Conservation (phyloP, 1,284 basidiomycete species). For the Cutaneotrichosporon daszewskae region DNA sequence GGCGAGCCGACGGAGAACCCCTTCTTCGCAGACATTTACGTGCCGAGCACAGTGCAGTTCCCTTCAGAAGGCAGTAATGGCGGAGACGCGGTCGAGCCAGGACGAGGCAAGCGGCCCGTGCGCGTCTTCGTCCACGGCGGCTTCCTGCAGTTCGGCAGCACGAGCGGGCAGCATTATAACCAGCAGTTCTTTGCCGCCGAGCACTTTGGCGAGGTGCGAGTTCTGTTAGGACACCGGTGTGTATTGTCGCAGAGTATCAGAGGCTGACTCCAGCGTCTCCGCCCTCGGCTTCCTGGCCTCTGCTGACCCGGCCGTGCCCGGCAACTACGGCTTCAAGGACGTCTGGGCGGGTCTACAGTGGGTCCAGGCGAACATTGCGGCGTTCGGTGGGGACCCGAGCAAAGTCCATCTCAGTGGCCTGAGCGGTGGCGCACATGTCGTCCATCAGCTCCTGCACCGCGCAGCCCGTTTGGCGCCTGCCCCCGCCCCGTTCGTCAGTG, state of each 20-base stretch:
- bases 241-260: not conserved
- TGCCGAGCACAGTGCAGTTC: slow-evolving; percentile 53
- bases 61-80: too few species aligned
- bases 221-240: slow-evolving; percentile 41
- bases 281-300: slow-evolving; percentile 67
- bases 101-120: slow-evolving; percentile 66
- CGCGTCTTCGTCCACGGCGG: slow-evolving; percentile 72
- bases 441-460: slow-evolving; percentile 66
- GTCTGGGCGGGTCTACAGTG: slow-evolving; percentile 61
- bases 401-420: slow-evolving; percentile 63
- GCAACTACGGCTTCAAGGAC: slow-evolving; percentile 73
- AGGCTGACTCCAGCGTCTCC: slow-evolving; percentile 49
- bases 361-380: slow-evolving; percentile 57
- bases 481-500: slow-evolving; percentile 60
- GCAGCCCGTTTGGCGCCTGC: slow-evolving; percentile 55
- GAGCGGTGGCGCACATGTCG: slow-evolving; percentile 68
- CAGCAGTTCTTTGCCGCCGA: slow-evolving; percentile 65
- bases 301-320: slow-evolving; percentile 55
- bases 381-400: slow-evolving; percentile 53
- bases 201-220: slow-evolving; percentile 61
- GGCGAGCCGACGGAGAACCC: slow-evolving; percentile 65
- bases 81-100: slow-evolving; percentile 37
- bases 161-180: slow-evolving; percentile 51
- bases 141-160: slow-evolving; percentile 69
- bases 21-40: slow-evolving; percentile 67